Evolutionary conservation across 176 grass and related monocot genomes (phyloP).

Genomic region (Miscanthus lutarioriparius): DNA sequence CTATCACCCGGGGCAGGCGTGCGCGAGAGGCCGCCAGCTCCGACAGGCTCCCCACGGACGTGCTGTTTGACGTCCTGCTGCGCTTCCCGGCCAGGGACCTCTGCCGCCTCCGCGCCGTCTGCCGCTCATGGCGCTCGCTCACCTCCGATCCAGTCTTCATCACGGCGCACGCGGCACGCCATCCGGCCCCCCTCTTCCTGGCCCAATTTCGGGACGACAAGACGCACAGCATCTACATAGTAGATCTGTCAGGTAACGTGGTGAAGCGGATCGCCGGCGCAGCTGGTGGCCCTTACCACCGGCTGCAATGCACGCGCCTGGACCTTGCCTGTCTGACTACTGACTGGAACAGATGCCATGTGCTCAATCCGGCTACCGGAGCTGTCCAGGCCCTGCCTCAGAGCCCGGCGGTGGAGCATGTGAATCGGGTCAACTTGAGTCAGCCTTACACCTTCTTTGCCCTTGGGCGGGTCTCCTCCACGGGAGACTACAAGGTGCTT

Average conservation of each 20-base stretch:
- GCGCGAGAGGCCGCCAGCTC: neutral
- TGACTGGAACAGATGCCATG: constrained; percentile 1
- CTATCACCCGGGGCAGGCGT: neutral
- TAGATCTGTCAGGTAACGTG: neutral
- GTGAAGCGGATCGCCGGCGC: neutral
- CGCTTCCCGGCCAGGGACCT: neutral
- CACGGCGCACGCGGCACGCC: neutral
- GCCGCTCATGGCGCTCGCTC: neutral
- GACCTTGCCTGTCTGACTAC: neutral
- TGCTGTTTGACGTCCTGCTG: neutral
- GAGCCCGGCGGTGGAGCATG: neutral
- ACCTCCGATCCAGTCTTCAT: neutral
- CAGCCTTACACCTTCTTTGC: neutral
- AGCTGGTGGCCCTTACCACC: neutral
- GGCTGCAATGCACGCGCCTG: constrained; percentile 1
- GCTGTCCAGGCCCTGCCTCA: neutral
- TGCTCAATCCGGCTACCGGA: constrained; percentile 10
- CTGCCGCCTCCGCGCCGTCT: constrained; percentile 3
- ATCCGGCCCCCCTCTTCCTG: neutral
- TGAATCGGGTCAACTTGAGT: neutral
- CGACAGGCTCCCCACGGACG: neutral
- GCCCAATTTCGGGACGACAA: neutral
- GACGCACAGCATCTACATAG: neutral
- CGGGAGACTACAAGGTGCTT: neutral
- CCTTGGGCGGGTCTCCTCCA: neutral